phyloP scores from a whole-genome alignment of 805 yeast genomes.

The Cyberlindnera mycetangii region DNA sequence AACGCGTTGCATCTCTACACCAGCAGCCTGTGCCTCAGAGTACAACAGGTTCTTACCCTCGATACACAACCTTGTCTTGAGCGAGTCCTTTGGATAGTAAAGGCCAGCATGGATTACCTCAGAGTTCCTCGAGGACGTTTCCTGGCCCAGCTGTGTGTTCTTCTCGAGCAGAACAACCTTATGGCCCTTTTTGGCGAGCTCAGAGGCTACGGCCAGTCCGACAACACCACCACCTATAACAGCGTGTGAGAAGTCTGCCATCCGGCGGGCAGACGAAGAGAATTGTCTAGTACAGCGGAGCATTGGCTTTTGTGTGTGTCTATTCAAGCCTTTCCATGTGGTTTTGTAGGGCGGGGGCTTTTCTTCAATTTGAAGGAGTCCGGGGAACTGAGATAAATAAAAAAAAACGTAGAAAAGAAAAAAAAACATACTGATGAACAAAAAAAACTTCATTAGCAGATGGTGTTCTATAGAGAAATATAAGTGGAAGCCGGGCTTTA shows the following conservation, averaged over 20 bases:
- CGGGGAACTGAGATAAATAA: not conserved
- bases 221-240: conserved; percentile 85
- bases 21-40: conserved; percentile 38
- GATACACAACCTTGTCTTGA: conserved; percentile 70
- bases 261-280: conserved; percentile 9
- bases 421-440: not conserved
- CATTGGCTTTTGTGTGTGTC: not conserved
- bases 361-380: not conserved
- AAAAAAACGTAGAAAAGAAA: conserved; percentile 1
- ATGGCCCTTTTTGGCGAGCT: conserved; percentile 45
- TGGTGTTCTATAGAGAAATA: too few species aligned
- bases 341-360: not conserved
- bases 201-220: conserved; percentile 78
- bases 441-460: not conserved
- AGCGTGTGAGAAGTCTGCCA: conserved; percentile 61
- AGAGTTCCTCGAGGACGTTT: conserved; percentile 85
- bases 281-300: conserved; percentile 11
- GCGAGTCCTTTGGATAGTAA: conserved; percentile 67
- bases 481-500: too few species aligned
- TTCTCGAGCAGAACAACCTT: conserved; percentile 68
- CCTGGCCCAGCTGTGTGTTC: conserved; percentile 63
- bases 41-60: conserved; percentile 73
- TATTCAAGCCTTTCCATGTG: not conserved
- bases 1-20: conserved; percentile 58
- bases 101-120: conserved; percentile 93